Evolutionary conservation across 129 eudicot species (phyloP), one percentile per base, ranked within the genome.

Genomic region (Heracleum sosnowskyi): DNA sequence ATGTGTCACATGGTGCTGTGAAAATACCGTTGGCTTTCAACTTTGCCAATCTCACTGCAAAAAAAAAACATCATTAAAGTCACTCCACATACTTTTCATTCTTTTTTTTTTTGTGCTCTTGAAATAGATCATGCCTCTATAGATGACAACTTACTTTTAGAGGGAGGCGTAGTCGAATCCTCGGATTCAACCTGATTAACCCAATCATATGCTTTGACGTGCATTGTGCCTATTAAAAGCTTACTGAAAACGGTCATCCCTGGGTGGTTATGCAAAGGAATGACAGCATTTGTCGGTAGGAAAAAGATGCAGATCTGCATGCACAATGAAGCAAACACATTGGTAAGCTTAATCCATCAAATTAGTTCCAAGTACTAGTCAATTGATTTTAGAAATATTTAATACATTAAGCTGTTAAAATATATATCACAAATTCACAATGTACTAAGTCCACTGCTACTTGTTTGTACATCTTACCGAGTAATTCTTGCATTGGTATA

Each of bases 191-290:
- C 49, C 28, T 86, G 81, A 70, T 85, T 79, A 20, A 83, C 92
- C 90, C 96, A 88, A 78, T 94, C 98, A 80, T 94, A 94, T 3
- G 98, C 83, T 82, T 91, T 94, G 57, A 88, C 83, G 83, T 94
- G 98, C 90, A 94, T 90, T 34, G 86, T 85, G 55, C 98, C 98
- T 46, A 85, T 53, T 26, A 94, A 82, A 77, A 94, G 96, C 85
- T 91, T 94, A 91, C 80, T 88, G 82, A 94, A 91, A 74, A 94
- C 97, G 1, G 98, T 94, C 98, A 94, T 94, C 49, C 86, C 92
- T 0, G 98, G 98, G 84, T 94, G 98, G 73, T 94, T 94, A 82
- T 94, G 98, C 73, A 94, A 90, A 68, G 98, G 98, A 71, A 94
- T 91, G 53, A 90, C 93, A 64, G 86, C 91, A 60, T 78, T 85